Evolutionary conservation across 73 alveolate species (phyloP).

Genomic region (Paramecium sexaurelia): DNA sequence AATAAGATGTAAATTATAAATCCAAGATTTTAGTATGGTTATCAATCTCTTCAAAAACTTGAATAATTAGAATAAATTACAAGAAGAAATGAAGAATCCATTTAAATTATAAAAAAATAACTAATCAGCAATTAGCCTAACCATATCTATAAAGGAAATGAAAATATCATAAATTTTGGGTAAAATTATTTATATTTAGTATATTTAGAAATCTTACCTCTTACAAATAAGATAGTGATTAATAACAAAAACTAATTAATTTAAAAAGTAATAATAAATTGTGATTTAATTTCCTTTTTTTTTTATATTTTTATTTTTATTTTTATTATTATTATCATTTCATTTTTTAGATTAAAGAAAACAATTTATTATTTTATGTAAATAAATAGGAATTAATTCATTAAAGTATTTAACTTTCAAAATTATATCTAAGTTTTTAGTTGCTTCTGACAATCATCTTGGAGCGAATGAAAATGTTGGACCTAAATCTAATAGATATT

Average conservation of each 20-base stretch:
- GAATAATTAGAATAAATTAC: slow-evolving; percentile 38
- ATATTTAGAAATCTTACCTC: background rate
- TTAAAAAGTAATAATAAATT: background rate
- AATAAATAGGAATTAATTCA: background rate
- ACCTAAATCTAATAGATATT: slow-evolving; percentile 79
- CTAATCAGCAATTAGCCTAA: background rate
- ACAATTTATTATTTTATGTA: background rate
- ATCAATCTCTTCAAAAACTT: background rate
- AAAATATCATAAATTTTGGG: slow-evolving; percentile 14
- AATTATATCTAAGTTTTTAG: slow-evolving; percentile 80
- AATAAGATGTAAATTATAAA: background rate
- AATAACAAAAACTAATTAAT: background rate
- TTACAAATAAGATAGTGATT: background rate
- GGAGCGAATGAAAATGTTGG: slow-evolving; percentile 90
- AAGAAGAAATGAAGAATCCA: slow-evolving; percentile 44
- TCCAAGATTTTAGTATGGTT: slow-evolving; percentile 5
- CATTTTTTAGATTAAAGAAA: too few relatives aligned
- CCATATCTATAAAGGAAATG: background rate
- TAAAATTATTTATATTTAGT: background rate
- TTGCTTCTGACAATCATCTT: slow-evolving; percentile 95
- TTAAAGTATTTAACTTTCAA: background rate
- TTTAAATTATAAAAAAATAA: background rate
- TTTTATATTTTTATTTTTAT: background rate
- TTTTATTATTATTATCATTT: background rate
- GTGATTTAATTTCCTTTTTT: background rate